A percentile compares a stretch with the other conserved stretches of the same genome.
Evolutionary conservation across 257 asterid species (phyloP).

Genomic region (Euphrasia confusa): DNA sequence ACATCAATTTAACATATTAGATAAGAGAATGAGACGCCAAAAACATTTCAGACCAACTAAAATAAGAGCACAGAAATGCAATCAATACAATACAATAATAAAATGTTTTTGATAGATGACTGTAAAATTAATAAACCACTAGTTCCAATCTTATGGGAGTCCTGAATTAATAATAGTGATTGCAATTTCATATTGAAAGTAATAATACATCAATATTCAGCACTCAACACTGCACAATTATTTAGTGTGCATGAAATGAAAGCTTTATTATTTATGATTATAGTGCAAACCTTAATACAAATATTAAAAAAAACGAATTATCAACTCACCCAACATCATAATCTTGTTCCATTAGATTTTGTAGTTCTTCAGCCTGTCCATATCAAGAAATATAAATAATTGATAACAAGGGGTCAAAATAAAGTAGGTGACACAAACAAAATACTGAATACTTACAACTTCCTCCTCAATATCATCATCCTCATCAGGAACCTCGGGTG

Average conservation of each 20-base stretch:
- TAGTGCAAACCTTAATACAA: neutral
- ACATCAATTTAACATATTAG: neutral
- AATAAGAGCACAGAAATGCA: neutral
- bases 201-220: neutral
- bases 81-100: neutral
- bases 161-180: neutral
- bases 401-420: neutral
- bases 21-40: neutral
- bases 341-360: conserved; percentile 82
- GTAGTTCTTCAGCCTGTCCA: conserved; percentile 74
- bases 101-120: neutral
- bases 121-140: neutral
- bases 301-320: neutral
- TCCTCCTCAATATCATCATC: conserved; percentile 83
- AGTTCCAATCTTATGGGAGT: neutral
- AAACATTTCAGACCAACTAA: neutral
- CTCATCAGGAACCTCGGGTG: conserved; percentile 82
- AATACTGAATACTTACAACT: conserved; percentile 45
- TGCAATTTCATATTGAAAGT: neutral
- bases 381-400: neutral
- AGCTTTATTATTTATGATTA: neutral
- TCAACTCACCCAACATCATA: conserved; percentile 69
- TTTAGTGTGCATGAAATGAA: neutral
- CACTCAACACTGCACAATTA: too few species aligned
- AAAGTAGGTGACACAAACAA: neutral